phyloP scores from a whole-genome alignment of 768 basidiomycete genomes.

The Gloeopeniophorella convolvens region DNA sequence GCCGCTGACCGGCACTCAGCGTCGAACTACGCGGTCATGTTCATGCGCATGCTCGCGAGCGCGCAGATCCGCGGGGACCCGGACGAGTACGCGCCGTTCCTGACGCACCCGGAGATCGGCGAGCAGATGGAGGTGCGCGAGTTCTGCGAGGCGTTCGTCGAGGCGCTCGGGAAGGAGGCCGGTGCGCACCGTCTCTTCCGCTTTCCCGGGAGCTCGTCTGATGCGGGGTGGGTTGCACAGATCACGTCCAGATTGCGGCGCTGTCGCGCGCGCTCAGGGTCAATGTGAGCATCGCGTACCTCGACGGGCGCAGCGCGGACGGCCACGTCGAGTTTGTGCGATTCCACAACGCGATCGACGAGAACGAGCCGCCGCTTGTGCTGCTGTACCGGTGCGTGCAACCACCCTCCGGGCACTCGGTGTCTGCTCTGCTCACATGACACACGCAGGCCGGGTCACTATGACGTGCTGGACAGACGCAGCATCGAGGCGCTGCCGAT shows the following conservation, averaged over 20 bases:
- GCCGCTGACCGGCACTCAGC: constrained; percentile 29
- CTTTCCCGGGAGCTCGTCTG: not conserved
- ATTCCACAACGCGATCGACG: constrained; percentile 46
- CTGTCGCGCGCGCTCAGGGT: constrained; percentile 60
- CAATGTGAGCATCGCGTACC: constrained; percentile 70
- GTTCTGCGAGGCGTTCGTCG: constrained; percentile 77
- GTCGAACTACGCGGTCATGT: constrained; percentile 71
- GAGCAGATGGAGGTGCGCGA: constrained; percentile 47
- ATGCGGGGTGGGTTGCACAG: constrained; percentile 29
- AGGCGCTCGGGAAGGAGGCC: constrained; percentile 71
- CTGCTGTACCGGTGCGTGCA: constrained; percentile 66
- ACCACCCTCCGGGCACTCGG: not conserved
- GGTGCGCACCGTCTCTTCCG: constrained; percentile 34
- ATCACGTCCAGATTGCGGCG: constrained; percentile 79
- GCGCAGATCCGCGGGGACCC: constrained; percentile 68
- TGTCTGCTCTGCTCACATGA: too few relatives aligned
- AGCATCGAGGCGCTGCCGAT: constrained; percentile 22
- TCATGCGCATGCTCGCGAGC: constrained; percentile 77
- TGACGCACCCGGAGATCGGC: constrained; percentile 68
- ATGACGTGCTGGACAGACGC: constrained; percentile 56
- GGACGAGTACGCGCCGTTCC: constrained; percentile 59
- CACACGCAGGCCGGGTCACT: constrained; percentile 78
- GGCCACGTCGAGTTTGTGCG: constrained; percentile 61
- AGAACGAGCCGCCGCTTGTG: constrained; percentile 46
- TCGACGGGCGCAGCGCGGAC: constrained; percentile 52